These are phyloP conservation scores for Pseudopyricularia javanii DNA, from an alignment of 2,329 filamentous ascomycete genomes.

Conservation along the genomic window DNA sequence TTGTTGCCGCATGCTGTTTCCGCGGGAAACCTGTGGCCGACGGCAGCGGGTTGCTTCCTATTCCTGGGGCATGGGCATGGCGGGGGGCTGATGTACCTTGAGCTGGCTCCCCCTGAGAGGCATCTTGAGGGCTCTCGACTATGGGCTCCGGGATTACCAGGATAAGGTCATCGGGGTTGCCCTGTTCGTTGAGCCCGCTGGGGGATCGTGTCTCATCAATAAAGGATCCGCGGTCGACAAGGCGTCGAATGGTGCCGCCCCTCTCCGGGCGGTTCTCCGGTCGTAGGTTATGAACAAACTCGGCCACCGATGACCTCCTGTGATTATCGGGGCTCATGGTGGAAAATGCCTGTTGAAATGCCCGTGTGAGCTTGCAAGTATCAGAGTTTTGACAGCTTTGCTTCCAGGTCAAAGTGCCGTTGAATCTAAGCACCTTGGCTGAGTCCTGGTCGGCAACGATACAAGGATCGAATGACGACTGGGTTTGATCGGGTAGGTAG, in stretches of 20 bases:
- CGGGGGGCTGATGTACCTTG: not conserved
- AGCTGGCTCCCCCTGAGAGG: not conserved
- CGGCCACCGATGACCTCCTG: conserved; percentile 4
- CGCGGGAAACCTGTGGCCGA: not conserved
- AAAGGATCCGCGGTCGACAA: not conserved
- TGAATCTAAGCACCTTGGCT: too few relatives aligned
- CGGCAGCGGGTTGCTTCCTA: not conserved
- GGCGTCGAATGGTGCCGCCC: conserved; percentile 30
- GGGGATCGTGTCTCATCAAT: not conserved
- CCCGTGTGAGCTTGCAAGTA: not conserved
- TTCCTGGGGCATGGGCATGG: not conserved
- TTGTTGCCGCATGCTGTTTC: not conserved
- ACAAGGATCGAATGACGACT: too few relatives aligned
- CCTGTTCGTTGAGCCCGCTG: not conserved
- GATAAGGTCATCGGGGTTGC: not conserved
- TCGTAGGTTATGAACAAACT: conserved; percentile 28
- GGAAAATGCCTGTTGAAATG: not conserved
- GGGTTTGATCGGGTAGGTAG: too few relatives aligned
- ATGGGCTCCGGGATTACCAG: not conserved
- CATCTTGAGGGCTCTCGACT: not conserved
- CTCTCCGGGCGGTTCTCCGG: conserved; percentile 36
- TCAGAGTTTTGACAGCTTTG: not conserved
- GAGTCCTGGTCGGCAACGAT: too few relatives aligned
- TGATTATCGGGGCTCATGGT: not conserved
- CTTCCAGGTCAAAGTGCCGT: too few relatives aligned